Evolutionary conservation across 23 red algal species (phyloP), one percentile per base, ranked within the genome.

Genomic region (Agarophyton chilense): DNA sequence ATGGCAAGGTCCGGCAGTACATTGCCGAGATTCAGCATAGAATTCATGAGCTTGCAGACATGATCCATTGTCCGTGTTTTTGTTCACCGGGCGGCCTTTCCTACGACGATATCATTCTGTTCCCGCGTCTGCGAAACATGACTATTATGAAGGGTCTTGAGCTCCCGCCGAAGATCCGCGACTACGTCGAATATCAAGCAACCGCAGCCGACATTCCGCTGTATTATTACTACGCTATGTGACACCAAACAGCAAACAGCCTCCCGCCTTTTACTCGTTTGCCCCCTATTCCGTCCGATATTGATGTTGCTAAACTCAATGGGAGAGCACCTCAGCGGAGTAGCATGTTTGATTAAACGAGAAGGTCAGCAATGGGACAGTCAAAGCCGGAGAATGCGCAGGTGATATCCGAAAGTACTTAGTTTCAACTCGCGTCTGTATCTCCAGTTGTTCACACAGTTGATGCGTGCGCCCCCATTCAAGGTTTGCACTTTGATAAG

Each of bases 71-170:
- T 42, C 53, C 53, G 44, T 33, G 76, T 16, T 29, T 18, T 67
- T 84, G 78, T 61, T 55, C 64, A 19, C 43, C 63, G 63, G 80
- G 64, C 31, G 90, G 90, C 17, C 22, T 93, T 55, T 72, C 62
- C 9, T 72, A 43, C 26, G 90, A 93, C 29, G 90, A 93, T 52
- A 68, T 93, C 52, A 63, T 63, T 56, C 32, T 93, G 49, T 93
- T 82, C 52, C 40, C 75, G 29, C 58, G 79, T 26, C 32, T 93
- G 29, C 90, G 90, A 60, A 46, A 61, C 28, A 21, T 93, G 33
- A 83, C 73, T 5, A 68, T 93, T 65, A 25, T 93, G 19, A 93
- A 93, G 79, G 90, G 76, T 58, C 43, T 83, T 40, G 80, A 36
- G 1, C 62, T 81, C 22, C 90, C 90, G 58, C 26, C 60, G 8